These are phyloP conservation scores for Trichomonascus vanleenenianus DNA, from an alignment of 805 yeast species.

Conservation along the genomic window DNA sequence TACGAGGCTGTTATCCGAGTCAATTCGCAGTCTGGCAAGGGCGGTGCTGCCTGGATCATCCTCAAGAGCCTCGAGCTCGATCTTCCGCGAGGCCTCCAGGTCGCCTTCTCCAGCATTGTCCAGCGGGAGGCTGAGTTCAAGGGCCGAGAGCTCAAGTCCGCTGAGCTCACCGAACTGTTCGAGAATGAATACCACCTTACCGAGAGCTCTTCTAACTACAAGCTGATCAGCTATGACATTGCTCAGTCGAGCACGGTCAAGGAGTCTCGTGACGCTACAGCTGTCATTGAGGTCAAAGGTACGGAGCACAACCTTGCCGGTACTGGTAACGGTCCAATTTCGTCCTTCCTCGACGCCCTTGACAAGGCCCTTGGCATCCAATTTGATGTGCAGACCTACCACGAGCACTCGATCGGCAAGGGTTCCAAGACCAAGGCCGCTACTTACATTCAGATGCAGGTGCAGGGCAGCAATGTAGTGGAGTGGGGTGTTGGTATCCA, in stretches of 20 bases:
- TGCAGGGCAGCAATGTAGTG: conserved; percentile 32
- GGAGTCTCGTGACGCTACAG: conserved; percentile 38
- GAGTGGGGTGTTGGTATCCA: conserved; percentile 92
- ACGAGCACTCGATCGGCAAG: conserved; percentile 72
- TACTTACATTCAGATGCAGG: conserved; percentile 56
- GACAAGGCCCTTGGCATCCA: conserved; percentile 39
- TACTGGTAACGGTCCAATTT: conserved; percentile 75
- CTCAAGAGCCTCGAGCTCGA: conserved; percentile 68
- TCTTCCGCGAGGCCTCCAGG: conserved; percentile 73
- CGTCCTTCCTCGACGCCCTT: conserved; percentile 63
- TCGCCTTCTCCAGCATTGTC: conserved; percentile 63
- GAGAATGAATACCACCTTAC: conserved; percentile 47
- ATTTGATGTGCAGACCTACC: conserved; percentile 60
- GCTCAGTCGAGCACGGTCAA: conserved; percentile 24
- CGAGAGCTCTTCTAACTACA: conserved; percentile 22
- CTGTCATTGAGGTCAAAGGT: conserved; percentile 43
- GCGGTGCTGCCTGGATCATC: conserved; percentile 86
- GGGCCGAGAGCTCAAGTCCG: conserved; percentile 62
- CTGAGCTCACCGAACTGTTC: conserved; percentile 60
- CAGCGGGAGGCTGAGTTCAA: conserved; percentile 60
- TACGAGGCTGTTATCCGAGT: conserved; percentile 89
- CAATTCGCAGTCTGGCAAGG: conserved; percentile 82
- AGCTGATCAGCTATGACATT: conserved; percentile 42
- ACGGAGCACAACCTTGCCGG: conserved; percentile 40
- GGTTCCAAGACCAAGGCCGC: conserved; percentile 70